Conservation (phyloP, 495 filamentous ascomycete genomes). For the Pyronema domesticum region DNA sequence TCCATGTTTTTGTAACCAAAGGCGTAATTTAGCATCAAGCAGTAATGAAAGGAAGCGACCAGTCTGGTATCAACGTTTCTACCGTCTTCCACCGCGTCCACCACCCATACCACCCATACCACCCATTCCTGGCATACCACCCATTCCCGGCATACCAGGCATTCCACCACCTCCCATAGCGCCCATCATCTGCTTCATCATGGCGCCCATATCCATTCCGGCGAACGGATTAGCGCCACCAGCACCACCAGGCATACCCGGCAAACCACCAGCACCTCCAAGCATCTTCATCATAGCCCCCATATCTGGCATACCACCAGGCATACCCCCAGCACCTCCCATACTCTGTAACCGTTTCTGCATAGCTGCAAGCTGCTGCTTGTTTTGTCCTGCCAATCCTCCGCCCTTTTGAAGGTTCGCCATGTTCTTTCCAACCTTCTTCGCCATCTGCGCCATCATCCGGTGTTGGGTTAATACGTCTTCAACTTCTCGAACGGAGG, state of each 20-base stretch:
- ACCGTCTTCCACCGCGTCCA: conserved; percentile 7
- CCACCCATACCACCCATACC: conserved; percentile 24
- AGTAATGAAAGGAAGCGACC: too few relatives aligned
- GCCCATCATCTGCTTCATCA: conserved; percentile 67
- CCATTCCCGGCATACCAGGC: conserved; percentile 12
- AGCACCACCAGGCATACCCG: conserved; percentile 33
- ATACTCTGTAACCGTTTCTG: conserved; percentile 86
- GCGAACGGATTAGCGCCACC: conserved; percentile 34
- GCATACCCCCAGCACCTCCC: conserved; percentile 45
- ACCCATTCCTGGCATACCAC: conserved; percentile 21
- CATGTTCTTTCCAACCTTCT: conserved; percentile 93
- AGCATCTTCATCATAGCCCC: conserved; percentile 72
- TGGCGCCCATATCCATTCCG: conserved; percentile 44
- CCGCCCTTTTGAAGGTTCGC: conserved; percentile 92
- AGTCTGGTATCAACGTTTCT: neutral
- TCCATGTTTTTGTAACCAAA: too few relatives aligned
- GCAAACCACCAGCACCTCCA: conserved; percentile 37
- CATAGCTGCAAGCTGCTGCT: conserved; percentile 94
- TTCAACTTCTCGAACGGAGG: conserved; percentile 84
- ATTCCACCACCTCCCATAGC: conserved; percentile 30
- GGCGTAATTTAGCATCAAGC: too few relatives aligned
- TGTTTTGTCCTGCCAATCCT: conserved; percentile 74
- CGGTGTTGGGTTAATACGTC: conserved; percentile 92
- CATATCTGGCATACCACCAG: conserved; percentile 58
- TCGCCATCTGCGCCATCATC: conserved; percentile 99